Base-by-base conservation (phyloP, 176 grass and related monocot species). In the Paspalum notatum region DNA sequence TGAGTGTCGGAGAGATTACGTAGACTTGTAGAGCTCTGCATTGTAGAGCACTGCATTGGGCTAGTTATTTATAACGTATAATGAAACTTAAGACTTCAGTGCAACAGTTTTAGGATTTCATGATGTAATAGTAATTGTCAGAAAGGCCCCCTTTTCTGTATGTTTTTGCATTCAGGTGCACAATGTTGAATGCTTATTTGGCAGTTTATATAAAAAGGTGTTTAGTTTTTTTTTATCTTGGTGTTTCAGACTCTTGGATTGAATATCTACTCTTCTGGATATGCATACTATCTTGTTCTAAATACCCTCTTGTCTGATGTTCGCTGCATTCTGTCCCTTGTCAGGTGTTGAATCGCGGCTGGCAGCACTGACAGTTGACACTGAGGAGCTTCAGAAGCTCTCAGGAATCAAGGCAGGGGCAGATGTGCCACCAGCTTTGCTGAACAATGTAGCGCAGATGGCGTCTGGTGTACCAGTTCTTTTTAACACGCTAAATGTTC, bases 341-440 rank as follows among this genome's bases (percentile, higher is more conserved):
- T n/a, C 77, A 98, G 96, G 92, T 65, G 92, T 98, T 16, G 92
- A 98, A 83, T 91, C 92, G 78, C 88, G 96, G 10, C 62, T 98
- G 51, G 92, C 92, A 21, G 62, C 96, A 15, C 88, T 98, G 64
- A 86, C 90, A 4, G 69, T 98, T 22, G 92, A 98, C 84, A 86
- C 76, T 24, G 88, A 98, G 57, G 96, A 95, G 63, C 64, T 98
- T 4, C 10, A 91, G 82, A 91, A 90, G 72, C 41, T 98, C 21
- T 45, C 88, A 85, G 85, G 58, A 71, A 86, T 71, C 45, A 71
- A 39, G 21, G 66, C 70, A 62, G 78, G 71, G 41, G 49, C 71
- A 48, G 85, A 71, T 2, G 54, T 84, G 22, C 95, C 88, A 62
- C 48, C 60, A 14, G 27, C 74, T 10, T 13, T 87, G 55, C 43